Evolutionary conservation across 345 rosid species (phyloP).

Genomic region (Brassica incana): DNA sequence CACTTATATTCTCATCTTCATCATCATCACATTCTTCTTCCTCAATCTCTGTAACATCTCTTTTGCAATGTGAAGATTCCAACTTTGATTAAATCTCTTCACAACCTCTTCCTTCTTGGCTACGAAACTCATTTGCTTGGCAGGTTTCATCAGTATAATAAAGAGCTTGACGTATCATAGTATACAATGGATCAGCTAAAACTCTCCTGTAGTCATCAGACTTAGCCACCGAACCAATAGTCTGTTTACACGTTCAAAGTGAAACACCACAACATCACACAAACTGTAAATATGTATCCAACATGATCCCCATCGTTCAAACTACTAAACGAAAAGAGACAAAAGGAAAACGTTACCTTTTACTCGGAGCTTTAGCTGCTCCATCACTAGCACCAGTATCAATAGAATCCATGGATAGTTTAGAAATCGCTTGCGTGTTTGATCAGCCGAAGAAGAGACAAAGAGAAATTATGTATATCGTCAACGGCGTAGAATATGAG

Average conservation of each 20-base stretch:
- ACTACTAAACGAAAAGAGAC: background rate
- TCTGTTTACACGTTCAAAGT: conserved; percentile 42
- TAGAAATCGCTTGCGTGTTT: conserved; percentile 20
- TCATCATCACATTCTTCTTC: conserved; percentile 52
- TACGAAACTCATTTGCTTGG: conserved; percentile 30
- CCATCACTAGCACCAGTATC: conserved; percentile 15
- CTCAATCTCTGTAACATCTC: conserved; percentile 55
- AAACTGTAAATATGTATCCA: background rate
- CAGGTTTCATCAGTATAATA: conserved; percentile 38
- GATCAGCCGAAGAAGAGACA: conserved; percentile 3
- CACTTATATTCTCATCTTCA: background rate
- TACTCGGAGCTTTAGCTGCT: conserved; percentile 55
- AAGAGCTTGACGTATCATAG: conserved; percentile 56
- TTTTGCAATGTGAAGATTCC: conserved; percentile 15
- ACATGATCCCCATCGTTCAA: too few relatives aligned
- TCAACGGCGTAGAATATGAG: conserved; percentile 19
- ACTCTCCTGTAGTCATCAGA: conserved; percentile 54
- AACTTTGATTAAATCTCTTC: too few relatives aligned
- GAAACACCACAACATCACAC: conserved; percentile 18
- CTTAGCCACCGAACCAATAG: conserved; percentile 56
- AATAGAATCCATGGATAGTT: conserved; percentile 27
- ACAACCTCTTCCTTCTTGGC: conserved; percentile 1
- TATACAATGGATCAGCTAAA: conserved; percentile 65
- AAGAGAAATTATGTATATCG: too few relatives aligned
- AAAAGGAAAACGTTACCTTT: conserved; percentile 49